phyloP scores from a whole-genome alignment of 768 basidiomycete species.

The Lactarius trivialis region DNA sequence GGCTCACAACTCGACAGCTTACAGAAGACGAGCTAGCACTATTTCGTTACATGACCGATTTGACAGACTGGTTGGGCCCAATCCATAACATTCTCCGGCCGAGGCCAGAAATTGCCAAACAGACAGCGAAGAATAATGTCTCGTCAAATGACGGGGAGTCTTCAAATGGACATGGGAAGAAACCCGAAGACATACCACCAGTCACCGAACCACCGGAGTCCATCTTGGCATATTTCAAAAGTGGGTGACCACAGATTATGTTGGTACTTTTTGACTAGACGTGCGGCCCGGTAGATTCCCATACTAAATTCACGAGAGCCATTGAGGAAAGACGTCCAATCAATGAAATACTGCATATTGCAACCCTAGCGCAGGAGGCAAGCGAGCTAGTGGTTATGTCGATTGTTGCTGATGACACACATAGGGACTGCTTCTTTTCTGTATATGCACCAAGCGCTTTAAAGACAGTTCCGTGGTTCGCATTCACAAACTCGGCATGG shows the following conservation, averaged over 20 bases:
- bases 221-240: constrained; percentile 54
- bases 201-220: constrained; percentile 54
- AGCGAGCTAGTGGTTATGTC: neutral
- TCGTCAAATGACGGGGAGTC: constrained; percentile 57
- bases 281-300: constrained; percentile 40
- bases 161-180: constrained; percentile 51
- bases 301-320: constrained; percentile 42
- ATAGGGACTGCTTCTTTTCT: constrained; percentile 68
- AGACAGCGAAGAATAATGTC: constrained; percentile 63
- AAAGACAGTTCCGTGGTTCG: constrained; percentile 63
- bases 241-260: neutral
- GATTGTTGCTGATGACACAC: constrained; percentile 3
- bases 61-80: constrained; percentile 72
- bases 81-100: constrained; percentile 72
- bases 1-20: constrained; percentile 39
- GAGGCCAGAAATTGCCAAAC: constrained; percentile 68
- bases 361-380: constrained; percentile 71
- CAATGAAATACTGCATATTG: constrained; percentile 62
- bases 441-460: constrained; percentile 67
- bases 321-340: constrained; percentile 37
- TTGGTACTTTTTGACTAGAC: neutral
- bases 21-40: constrained; percentile 56
- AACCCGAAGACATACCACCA: constrained; percentile 65
- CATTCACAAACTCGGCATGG: constrained; percentile 64
- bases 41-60: constrained; percentile 50